Percentiles rank a stretch among this genome's conserved stretches.
Conservation (phyloP, 2,329 filamentous ascomycete species). For the Coniochaeta sp. region DNA sequence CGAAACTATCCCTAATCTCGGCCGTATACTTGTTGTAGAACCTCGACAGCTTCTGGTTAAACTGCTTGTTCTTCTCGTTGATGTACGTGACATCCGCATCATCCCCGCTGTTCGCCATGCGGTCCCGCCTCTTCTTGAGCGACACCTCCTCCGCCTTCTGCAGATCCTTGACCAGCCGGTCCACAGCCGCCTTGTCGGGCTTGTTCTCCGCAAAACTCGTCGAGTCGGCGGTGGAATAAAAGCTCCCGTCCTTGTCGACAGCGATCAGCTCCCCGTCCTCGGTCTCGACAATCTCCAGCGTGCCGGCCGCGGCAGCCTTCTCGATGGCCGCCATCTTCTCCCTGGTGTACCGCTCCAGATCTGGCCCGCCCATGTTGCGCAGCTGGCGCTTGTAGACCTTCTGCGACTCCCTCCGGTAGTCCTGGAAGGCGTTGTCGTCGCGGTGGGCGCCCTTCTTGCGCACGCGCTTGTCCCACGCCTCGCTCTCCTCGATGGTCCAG, state of each 20-base stretch:
- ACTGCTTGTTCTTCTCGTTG: constrained; percentile 99
- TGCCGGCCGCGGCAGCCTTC: constrained; percentile 73
- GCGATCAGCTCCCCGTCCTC: constrained; percentile 90
- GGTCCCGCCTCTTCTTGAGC: constrained; percentile 77
- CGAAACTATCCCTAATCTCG: constrained; percentile 95
- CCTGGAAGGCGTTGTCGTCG: constrained; percentile 83
- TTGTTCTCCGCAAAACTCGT: constrained; percentile 77
- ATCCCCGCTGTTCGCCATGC: constrained; percentile 70
- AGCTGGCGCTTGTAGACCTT: constrained; percentile 94
- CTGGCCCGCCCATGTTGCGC: constrained; percentile 61
- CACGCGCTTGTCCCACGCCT: constrained; percentile 85
- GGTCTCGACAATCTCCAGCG: constrained; percentile 91
- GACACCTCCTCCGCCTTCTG: constrained; percentile 81
- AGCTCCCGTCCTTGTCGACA: constrained; percentile 82
- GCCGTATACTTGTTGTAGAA: constrained; percentile 99
- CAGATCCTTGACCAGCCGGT: constrained; percentile 79
- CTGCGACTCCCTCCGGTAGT: constrained; percentile 78
- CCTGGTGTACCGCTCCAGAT: constrained; percentile 77
- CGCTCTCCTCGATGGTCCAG: constrained; percentile 92
- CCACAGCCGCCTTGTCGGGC: constrained; percentile 79
- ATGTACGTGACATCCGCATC: constrained; percentile 95
- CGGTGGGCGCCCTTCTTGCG: constrained; percentile 76
- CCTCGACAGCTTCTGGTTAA: constrained; percentile 91
- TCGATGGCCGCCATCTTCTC: constrained; percentile 82
- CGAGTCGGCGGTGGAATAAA: constrained; percentile 83